Evolutionary conservation across 352 stramenopile species (phyloP), one percentile per base, ranked within the genome.

Genomic region (Globisporangium yorkense): DNA sequence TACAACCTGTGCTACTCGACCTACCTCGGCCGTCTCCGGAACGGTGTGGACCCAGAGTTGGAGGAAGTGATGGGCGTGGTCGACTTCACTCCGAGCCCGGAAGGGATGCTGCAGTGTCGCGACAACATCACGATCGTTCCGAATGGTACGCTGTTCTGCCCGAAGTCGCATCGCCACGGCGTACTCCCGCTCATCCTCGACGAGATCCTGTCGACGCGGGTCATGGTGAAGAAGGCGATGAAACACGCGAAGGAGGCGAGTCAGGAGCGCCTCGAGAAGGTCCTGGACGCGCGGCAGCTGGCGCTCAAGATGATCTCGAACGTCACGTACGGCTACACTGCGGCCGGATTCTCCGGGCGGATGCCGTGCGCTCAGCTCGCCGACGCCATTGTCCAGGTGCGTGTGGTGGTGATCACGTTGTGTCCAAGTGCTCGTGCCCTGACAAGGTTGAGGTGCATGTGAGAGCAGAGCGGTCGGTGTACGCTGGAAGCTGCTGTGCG

Each of bases 1-100:
- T 99, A 99, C 71, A 99, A 99, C 74, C 69, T 99, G 5, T 99
- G 97, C 72, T 99, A 98, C 71, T 98, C 94, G 35, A 99, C 91
- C 18, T 85, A 96, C 47, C 72, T 98, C 37, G 96, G 97, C 10
- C 96, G 96, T 47, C 67, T 99, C 13, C 76, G 86, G 9, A 80
- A 92, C 63, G 84, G 86, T 4, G 54, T 89, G 13, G 74, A 91
- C 27, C 62, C 77, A 12, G 77, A 90, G 24, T 49, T 96, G 7
- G 84, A 96, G 54, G 56, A 65, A 6, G 67, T 68, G 2, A 65
- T 96, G 49, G 86, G 86, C 3, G 86, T 93, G 1, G 56, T 86
- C 3, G 63, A 84, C 50, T 87, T 82, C 40, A 49, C 62, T 31
- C 72, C 79, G 0, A 78, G 66, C 27, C 43, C 68, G 12, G 65